Base-by-base conservation (phyloP, 352 stramenopile species). In the Globisporangium spinosum region DNA sequence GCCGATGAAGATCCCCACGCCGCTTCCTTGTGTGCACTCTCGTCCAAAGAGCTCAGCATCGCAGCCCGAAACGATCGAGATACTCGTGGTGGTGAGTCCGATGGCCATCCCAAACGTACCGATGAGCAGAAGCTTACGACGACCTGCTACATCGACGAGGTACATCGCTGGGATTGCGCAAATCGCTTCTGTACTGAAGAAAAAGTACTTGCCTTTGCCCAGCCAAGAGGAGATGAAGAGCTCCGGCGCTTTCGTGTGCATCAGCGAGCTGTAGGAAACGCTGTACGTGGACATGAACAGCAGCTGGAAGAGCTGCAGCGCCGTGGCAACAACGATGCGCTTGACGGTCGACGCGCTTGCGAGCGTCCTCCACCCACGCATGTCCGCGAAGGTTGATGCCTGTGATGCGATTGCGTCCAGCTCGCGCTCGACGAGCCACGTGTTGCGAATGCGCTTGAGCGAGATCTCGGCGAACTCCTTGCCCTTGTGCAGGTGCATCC, bases 401-500 rank as follows among this genome's bases (percentile, higher is more conserved):
- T 70, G 65, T 22, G 78, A 69, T 4, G 75, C 69, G 47, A 86
- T 86, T 1, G 73, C 65, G 32, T 76, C 20, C 20, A 80, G 69
- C 23, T 78, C 70, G 43, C 57, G 58, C 22, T 65, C 43, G 29
- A 80, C 70, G 53, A 70, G 62, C 45, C 70, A 63, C 29, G 68
- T 76, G 32, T 70, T n/a, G 8, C 69, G 71, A 5, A 82, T 63
- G 17, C 64, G 65, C 27, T 65, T 75, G 51, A 82, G 71, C 15
- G 76, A 59, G 13, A 54, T 54, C 55, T 77, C 70, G 1, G 80
- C 80, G 54, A 65, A 63, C 1, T 85, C 77, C 20, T 79, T 76
- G 55, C 78, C 75, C 49, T 78, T 83, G 53, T 83, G 63, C 67
- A 73, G 23, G 70, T 86, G 80, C 15, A 76, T 72, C 75, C 75